Evolutionary conservation across 2,329 filamentous ascomycete species (phyloP).

Genomic region (Calonectria honghensis): DNA sequence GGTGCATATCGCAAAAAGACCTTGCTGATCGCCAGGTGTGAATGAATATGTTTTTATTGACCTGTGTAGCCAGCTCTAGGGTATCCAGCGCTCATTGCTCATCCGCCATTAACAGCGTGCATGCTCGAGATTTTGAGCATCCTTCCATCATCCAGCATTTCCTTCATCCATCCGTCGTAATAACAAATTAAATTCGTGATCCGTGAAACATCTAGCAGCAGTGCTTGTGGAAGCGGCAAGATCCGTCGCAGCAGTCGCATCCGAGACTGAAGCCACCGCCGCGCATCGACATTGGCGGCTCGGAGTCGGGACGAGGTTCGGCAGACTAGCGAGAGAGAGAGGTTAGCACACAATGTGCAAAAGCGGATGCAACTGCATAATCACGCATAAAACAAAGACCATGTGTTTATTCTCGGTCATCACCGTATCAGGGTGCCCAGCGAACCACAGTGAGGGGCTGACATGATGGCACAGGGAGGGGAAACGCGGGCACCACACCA

Average conservation of each 20-base stretch:
- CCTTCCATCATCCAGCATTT: neutral
- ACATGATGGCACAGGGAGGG: neutral
- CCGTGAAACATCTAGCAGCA: slow-evolving; percentile 51
- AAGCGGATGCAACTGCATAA: neutral
- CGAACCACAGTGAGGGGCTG: slow-evolving; percentile 30
- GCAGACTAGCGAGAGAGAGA: slow-evolving; percentile 34
- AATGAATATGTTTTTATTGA: neutral
- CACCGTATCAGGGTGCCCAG: neutral
- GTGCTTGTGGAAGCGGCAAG: slow-evolving; percentile 56
- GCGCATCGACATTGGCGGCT: slow-evolving; percentile 52
- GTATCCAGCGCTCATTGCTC: neutral
- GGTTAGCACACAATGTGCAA: slow-evolving; percentile 17
- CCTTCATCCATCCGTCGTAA: neutral
- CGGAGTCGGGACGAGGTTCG: slow-evolving; percentile 52
- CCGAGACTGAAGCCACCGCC: slow-evolving; percentile 55
- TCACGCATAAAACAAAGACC: neutral
- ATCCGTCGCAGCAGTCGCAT: slow-evolving; percentile 56
- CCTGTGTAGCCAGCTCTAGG: neutral
- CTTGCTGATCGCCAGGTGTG: neutral
- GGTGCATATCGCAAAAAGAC: neutral
- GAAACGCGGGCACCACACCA: neutral
- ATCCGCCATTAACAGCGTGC: neutral
- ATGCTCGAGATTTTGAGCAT: neutral
- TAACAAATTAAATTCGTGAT: neutral
- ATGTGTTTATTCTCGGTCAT: neutral